Percentiles rank a stretch among this genome's conserved stretches.
phyloP scores from a whole-genome alignment of 345 rosid species.

The Pistacia vera region DNA sequence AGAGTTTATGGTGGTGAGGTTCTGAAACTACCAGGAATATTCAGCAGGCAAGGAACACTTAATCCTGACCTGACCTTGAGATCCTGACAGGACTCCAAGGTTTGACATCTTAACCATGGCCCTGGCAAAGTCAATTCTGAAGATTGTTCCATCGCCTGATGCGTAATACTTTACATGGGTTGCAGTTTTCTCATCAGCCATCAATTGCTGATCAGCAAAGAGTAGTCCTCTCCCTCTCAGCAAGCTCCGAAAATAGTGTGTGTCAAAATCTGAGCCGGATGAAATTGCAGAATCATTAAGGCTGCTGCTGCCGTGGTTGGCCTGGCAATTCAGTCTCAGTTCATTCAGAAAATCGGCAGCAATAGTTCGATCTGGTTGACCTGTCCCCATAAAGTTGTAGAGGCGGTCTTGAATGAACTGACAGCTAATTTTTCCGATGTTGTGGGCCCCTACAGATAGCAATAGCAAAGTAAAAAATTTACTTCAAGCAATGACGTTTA shows the following conservation, averaged over 20 bases:
- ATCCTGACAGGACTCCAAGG: conserved; percentile 37
- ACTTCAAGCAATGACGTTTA: background rate
- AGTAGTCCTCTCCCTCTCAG: conserved; percentile 50
- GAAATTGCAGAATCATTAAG: conserved; percentile 19
- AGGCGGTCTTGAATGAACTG: conserved; percentile 43
- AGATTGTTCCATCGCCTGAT: conserved; percentile 38
- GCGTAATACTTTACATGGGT: conserved; percentile 35
- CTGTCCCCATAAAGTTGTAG: conserved; percentile 40
- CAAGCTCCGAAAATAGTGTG: conserved; percentile 44
- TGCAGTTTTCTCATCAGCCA: conserved; percentile 46
- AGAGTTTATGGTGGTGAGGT: background rate
- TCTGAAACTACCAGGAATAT: background rate
- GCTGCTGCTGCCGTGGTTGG: conserved; percentile 4
- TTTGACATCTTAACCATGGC: conserved; percentile 54
- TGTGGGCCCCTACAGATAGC: conserved; percentile 45
- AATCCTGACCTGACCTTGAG: conserved; percentile 35
- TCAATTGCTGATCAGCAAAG: conserved; percentile 51
- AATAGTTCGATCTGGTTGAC: conserved; percentile 41
- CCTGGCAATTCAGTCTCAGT: conserved; percentile 32
- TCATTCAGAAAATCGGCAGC: conserved; percentile 39
- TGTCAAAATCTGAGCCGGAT: conserved; percentile 40
- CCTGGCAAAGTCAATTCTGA: conserved; percentile 44
- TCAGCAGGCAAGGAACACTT: conserved; percentile 18
- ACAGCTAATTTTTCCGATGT: conserved; percentile 48
- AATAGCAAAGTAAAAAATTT: background rate